Evolutionary conservation across 2,329 filamentous ascomycete genomes (phyloP).

Genomic region (Fusarium sp.): DNA sequence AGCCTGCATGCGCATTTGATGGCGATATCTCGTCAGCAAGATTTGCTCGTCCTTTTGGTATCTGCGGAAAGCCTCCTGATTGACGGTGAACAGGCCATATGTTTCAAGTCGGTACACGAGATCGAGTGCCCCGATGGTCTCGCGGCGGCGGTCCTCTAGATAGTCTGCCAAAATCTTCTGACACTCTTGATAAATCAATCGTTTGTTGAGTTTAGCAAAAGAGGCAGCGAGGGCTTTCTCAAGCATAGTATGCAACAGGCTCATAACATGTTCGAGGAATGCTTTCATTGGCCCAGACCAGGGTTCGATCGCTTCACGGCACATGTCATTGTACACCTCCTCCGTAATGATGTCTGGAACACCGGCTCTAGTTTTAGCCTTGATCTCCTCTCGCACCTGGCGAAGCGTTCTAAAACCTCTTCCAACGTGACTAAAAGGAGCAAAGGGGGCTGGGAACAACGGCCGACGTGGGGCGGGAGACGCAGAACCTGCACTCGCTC

Average conservation of each 20-base stretch:
- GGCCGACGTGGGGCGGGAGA: constrained; percentile 26
- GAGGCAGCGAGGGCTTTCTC: constrained; percentile 60
- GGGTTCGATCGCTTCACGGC: constrained; percentile 65
- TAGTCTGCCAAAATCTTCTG: constrained; percentile 59
- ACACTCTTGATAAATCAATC: constrained; percentile 64
- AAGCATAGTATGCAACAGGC: constrained; percentile 62
- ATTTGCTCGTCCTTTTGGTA: constrained; percentile 61
- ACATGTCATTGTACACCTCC: constrained; percentile 70
- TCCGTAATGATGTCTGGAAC: constrained; percentile 70
- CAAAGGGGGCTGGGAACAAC: constrained; percentile 54
- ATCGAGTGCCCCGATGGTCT: constrained; percentile 55
- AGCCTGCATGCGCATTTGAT: constrained; percentile 62
- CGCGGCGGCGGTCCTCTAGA: constrained; percentile 55
- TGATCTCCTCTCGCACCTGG: constrained; percentile 67
- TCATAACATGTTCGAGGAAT: constrained; percentile 62
- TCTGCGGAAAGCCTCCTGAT: constrained; percentile 60
- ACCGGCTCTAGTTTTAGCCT: constrained; percentile 66
- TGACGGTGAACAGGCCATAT: constrained; percentile 68
- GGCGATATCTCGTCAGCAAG: constrained; percentile 61
- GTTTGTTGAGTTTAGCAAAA: constrained; percentile 60
- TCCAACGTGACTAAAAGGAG: constrained; percentile 54
- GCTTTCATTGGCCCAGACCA: constrained; percentile 67
- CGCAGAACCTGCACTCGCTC: constrained; percentile 37
- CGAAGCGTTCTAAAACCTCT: constrained; percentile 60
- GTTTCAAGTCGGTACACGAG: constrained; percentile 66